These are phyloP conservation scores for Scedosporium dehoogii DNA, from an alignment of 2,329 filamentous ascomycete genomes.

Conservation along the genomic window DNA sequence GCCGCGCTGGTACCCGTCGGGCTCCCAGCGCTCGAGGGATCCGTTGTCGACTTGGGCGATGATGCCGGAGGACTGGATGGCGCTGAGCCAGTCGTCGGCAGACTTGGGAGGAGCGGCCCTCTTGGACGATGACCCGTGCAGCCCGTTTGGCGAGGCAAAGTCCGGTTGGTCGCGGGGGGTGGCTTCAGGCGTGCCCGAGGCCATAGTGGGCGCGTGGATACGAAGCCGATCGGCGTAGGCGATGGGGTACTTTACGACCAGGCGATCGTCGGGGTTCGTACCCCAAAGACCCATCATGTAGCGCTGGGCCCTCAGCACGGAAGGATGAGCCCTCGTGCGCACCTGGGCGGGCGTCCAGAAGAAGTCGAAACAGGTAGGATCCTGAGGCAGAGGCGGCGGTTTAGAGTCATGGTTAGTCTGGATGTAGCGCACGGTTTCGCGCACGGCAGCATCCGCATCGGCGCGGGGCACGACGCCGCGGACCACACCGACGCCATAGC, in stretches of 20 bases:
- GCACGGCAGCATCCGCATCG: slow-evolving; percentile 48
- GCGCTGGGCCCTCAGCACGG: slow-evolving; percentile 51
- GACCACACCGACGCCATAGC: slow-evolving; percentile 56
- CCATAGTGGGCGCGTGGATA: slow-evolving; percentile 41
- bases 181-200: slow-evolving; percentile 33
- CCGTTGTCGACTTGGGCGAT: slow-evolving; percentile 64
- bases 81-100: slow-evolving; percentile 27
- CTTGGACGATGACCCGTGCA: not conserved
- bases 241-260: slow-evolving; percentile 52
- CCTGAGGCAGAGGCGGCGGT: slow-evolving; percentile 44
- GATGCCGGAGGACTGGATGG: slow-evolving; percentile 34
- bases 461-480: slow-evolving; percentile 50
- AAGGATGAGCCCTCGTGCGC: slow-evolving; percentile 55
- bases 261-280: slow-evolving; percentile 38
- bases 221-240: slow-evolving; percentile 61
- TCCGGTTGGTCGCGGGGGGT: slow-evolving; percentile 14
- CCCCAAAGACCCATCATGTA: slow-evolving; percentile 63
- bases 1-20: slow-evolving; percentile 52
- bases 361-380: slow-evolving; percentile 62
- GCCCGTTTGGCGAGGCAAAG: slow-evolving; percentile 1
- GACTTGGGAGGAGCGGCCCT: slow-evolving; percentile 15
- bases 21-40: slow-evolving; percentile 62
- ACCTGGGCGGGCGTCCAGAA: slow-evolving; percentile 66
- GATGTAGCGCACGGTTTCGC: slow-evolving; percentile 46
- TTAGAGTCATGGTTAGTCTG: slow-evolving; percentile 3